Conservation (phyloP, 2,329 filamentous ascomycete genomes). For the Talaromyces sp. region DNA sequence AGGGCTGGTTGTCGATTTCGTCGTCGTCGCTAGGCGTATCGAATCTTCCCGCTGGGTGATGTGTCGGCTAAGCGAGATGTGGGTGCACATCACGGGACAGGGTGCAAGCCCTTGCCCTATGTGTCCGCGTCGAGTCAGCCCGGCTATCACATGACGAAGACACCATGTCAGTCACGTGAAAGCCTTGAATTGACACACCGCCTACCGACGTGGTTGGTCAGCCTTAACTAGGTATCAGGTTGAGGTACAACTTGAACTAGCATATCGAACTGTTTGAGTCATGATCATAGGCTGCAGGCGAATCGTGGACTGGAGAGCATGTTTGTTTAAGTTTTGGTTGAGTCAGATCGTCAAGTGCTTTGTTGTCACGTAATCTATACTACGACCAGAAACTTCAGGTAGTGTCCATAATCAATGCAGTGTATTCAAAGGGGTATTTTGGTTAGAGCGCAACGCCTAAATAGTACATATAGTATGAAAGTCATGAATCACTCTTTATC, state of each 20-base stretch:
- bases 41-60: slow-evolving; percentile 40
- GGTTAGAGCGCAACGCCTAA: slow-evolving; percentile 23
- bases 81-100: slow-evolving; percentile 29
- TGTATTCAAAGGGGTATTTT: slow-evolving; percentile 25
- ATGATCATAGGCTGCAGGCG: no score
- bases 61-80: slow-evolving; percentile 47
- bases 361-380: no score
- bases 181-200: background rate
- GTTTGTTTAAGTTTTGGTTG: no score
- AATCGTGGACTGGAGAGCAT: no score
- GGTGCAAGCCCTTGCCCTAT: slow-evolving; percentile 22
- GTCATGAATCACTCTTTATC: slow-evolving; percentile 47
- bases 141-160: slow-evolving; percentile 13
- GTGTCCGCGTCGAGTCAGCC: background rate
- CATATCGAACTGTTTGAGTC: background rate
- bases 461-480: slow-evolving; percentile 7
- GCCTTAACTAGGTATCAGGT: background rate
- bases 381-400: background rate
- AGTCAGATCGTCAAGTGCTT: no score
- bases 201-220: background rate
- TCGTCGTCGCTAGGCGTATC: slow-evolving; percentile 50
- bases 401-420: background rate
- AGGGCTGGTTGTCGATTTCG: slow-evolving; percentile 49
- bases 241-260: background rate
- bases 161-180: no score